These are phyloP conservation scores for Russula brevipes DNA, from an alignment of 768 basidiomycete species.

Conservation along the genomic window DNA sequence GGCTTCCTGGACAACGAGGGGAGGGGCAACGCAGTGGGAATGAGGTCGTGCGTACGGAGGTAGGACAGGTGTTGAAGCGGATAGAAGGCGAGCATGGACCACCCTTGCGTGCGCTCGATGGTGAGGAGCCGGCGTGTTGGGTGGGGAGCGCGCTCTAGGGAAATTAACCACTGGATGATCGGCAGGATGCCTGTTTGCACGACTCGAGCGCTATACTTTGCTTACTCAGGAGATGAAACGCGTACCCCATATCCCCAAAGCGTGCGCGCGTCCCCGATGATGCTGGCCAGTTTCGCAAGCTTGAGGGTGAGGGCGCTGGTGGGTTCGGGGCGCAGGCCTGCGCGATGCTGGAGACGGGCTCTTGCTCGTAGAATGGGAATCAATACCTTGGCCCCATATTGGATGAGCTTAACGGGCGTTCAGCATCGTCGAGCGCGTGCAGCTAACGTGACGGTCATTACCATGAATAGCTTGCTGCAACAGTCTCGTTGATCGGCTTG, in stretches of 20 bases:
- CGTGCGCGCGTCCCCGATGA: constrained; percentile 63
- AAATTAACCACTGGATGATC: constrained; percentile 74
- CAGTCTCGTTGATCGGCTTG: background rate
- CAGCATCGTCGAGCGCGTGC: background rate
- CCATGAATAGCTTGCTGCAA: constrained; percentile 70
- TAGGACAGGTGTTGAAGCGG: constrained; percentile 76
- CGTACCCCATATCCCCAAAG: constrained; percentile 81
- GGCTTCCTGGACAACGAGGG: constrained; percentile 36
- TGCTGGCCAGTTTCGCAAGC: constrained; percentile 47
- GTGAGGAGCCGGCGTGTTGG: constrained; percentile 66
- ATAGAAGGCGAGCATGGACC: constrained; percentile 73
- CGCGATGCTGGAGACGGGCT: constrained; percentile 61
- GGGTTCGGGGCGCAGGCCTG: constrained; percentile 51
- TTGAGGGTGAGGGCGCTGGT: constrained; percentile 50
- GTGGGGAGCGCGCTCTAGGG: constrained; percentile 64
- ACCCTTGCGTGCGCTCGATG: constrained; percentile 76
- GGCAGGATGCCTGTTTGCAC: constrained; percentile 57
- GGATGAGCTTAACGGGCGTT: constrained; percentile 49
- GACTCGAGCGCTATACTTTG: no score
- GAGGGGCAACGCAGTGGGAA: constrained; percentile 47
- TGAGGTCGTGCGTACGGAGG: constrained; percentile 53
- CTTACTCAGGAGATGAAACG: background rate
- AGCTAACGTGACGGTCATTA: constrained; percentile 28
- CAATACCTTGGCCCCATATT: constrained; percentile 68
- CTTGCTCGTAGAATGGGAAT: constrained; percentile 61